These are phyloP conservation scores for Harrya chromipes DNA, from an alignment of 768 basidiomycete genomes.

Conservation along the genomic window DNA sequence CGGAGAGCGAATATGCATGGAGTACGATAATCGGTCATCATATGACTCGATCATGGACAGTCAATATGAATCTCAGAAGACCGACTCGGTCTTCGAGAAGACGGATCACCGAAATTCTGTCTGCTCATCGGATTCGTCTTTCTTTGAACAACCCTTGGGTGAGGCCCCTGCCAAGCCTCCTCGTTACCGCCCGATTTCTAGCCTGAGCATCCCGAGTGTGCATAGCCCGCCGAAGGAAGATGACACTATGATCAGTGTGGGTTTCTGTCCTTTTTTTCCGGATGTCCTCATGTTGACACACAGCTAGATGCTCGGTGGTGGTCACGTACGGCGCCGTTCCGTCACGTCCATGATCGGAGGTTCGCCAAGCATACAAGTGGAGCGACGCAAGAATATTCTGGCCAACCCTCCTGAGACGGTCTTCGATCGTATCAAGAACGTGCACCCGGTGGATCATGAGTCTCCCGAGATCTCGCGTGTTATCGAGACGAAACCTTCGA, in stretches of 20 bases:
- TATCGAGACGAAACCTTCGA: conserved; percentile 57
- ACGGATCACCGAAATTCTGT: conserved; percentile 49
- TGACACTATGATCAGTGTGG: conserved; percentile 79
- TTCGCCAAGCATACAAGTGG: conserved; percentile 65
- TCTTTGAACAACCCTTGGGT: conserved; percentile 45
- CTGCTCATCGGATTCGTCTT: conserved; percentile 56
- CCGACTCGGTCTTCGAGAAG: conserved; percentile 63
- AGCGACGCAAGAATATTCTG: conserved; percentile 54
- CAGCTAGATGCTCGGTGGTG: conserved; percentile 76
- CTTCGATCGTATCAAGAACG: conserved; percentile 36
- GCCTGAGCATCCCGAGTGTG: conserved; percentile 48
- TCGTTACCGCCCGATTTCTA: conserved; percentile 64
- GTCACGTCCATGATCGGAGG: conserved; percentile 62
- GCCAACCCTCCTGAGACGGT: conserved; percentile 27
- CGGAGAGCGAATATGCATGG: conserved; percentile 9
- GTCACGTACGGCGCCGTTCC: conserved; percentile 66
- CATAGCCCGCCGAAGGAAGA: conserved; percentile 62
- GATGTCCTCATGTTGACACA: background rate
- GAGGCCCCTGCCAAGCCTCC: conserved; percentile 38
- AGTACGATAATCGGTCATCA: conserved; percentile 37
- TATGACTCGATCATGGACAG: conserved; percentile 70
- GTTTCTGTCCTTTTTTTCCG: conserved; percentile 19
- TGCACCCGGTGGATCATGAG: conserved; percentile 18
- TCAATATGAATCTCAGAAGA: conserved; percentile 37
- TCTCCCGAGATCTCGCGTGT: conserved; percentile 46